Percentiles rank a stretch among this genome's conserved stretches.
Conservation (phyloP, 2,329 filamentous ascomycete species). For the Cryphonectria nitschkei region DNA sequence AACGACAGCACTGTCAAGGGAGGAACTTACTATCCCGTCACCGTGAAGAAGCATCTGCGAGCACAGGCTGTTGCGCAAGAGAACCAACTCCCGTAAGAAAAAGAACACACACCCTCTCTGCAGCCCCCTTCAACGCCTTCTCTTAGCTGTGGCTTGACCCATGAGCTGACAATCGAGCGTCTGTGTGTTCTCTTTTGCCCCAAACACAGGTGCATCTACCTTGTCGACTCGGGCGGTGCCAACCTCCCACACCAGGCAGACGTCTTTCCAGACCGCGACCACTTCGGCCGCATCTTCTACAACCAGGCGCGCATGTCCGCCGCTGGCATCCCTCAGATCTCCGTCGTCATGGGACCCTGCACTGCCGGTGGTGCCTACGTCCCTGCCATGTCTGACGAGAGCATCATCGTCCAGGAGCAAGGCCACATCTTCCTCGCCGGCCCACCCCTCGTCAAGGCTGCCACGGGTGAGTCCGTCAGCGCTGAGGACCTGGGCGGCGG, state of each 20-base stretch:
- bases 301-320: conserved; percentile 95
- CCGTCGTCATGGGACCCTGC: conserved; percentile 96
- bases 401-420: conserved; percentile 92
- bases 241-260: conserved; percentile 95
- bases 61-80: conserved; percentile 90
- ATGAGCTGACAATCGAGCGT: too few species aligned
- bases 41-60: conserved; percentile 94
- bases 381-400: conserved; percentile 96
- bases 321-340: conserved; percentile 86
- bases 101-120: too few species aligned
- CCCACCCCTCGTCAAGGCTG: conserved; percentile 91
- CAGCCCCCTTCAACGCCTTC: too few species aligned
- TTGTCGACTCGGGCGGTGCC: conserved; percentile 93
- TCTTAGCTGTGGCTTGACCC: not conserved
- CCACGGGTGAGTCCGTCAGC: conserved; percentile 88
- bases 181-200: not conserved
- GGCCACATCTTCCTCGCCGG: conserved; percentile 98
- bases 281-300: conserved; percentile 97
- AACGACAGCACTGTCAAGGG: conserved; percentile 98
- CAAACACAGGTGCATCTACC: conserved; percentile 74
- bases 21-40: conserved; percentile 95
- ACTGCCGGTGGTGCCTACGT: conserved; percentile 96
- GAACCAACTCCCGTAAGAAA: conserved; percentile 70
- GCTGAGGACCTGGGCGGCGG: conserved; percentile 92
- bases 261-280: conserved; percentile 92